Conservation (phyloP, 495 filamentous ascomycete species). For the Pyronema domesticum region DNA sequence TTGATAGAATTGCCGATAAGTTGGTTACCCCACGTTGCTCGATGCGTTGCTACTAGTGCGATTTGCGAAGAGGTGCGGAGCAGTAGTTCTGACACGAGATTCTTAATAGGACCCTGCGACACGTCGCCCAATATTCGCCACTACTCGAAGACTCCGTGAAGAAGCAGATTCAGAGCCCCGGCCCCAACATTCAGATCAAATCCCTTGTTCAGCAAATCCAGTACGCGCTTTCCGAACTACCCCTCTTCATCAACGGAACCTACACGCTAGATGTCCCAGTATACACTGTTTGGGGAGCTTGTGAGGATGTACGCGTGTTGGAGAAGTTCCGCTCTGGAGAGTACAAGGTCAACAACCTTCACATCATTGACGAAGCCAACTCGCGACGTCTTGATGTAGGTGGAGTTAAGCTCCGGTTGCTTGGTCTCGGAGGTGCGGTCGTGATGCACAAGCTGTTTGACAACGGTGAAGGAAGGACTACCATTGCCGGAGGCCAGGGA, state of each 20-base stretch:
- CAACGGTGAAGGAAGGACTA: conserved; percentile 93
- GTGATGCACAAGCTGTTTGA: conserved; percentile 99
- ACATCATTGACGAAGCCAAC: conserved; percentile 95
- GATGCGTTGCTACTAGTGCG: conserved; percentile 5
- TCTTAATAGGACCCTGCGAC: conserved; percentile 66
- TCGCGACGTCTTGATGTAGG: conserved; percentile 86
- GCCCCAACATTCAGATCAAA: conserved; percentile 50
- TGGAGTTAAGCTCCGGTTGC: conserved; percentile 84
- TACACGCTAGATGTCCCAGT: conserved; percentile 87
- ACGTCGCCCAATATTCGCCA: conserved; percentile 96
- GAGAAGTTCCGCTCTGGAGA: conserved; percentile 97
- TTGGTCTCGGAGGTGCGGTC: conserved; percentile 87
- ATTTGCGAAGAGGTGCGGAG: conserved; percentile 12
- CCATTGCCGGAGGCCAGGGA: conserved; percentile 93
- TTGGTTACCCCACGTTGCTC: conserved; percentile 33
- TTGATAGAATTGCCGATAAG: conserved; percentile 98
- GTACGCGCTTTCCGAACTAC: conserved; percentile 85
- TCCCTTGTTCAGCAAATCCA: conserved; percentile 45
- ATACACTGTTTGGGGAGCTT: conserved; percentile 98
- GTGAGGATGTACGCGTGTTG: conserved; percentile 92
- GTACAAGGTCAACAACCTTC: conserved; percentile 93
- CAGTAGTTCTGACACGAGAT: conserved; percentile 18
- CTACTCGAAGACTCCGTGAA: conserved; percentile 75
- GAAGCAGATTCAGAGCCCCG: conserved; percentile 48
- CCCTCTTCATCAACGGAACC: conserved; percentile 73